These are phyloP conservation scores for Phialophora chinensis DNA, from an alignment of 2,329 filamentous ascomycete genomes.

Conservation along the genomic window DNA sequence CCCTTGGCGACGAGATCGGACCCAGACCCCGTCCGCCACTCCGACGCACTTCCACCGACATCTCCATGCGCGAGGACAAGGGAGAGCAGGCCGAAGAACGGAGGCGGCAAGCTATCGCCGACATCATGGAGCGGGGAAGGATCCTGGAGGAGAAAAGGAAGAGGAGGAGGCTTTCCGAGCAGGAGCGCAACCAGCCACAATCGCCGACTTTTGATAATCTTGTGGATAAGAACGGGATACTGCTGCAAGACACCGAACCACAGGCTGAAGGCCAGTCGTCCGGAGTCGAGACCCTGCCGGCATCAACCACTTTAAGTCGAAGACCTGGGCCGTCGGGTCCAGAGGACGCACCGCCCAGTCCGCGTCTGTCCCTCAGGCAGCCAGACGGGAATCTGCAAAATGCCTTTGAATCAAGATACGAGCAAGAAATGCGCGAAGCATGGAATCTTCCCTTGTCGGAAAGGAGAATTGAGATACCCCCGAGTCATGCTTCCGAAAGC, in stretches of 20 bases:
- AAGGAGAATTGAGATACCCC: conserved; percentile 37
- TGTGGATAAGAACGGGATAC: conserved; percentile 41
- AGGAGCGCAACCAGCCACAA: conserved; percentile 22
- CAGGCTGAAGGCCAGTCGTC: conserved; percentile 19
- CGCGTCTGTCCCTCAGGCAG: neutral
- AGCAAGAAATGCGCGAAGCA: conserved; percentile 40
- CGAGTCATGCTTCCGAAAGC: conserved; percentile 51
- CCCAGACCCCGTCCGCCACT: conserved; percentile 47
- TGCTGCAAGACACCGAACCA: conserved; percentile 10
- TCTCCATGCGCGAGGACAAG: conserved; percentile 56
- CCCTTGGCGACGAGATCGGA: conserved; percentile 65
- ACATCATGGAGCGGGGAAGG: conserved; percentile 52
- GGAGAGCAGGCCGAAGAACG: conserved; percentile 53
- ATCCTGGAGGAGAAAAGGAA: conserved; percentile 49
- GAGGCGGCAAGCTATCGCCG: conserved; percentile 51
- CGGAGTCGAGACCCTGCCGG: conserved; percentile 14
- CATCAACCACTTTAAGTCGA: conserved; percentile 14
- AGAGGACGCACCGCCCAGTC: conserved; percentile 6
- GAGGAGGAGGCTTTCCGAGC: conserved; percentile 35
- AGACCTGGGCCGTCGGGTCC: conserved; percentile 7
- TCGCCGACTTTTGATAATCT: conserved; percentile 51
- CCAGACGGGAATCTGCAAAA: conserved; percentile 6
- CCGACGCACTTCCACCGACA: conserved; percentile 45
- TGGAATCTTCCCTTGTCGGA: conserved; percentile 39
- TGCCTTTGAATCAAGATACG: conserved; percentile 38